These are phyloP conservation scores for Achaetomium macrosporum DNA, from an alignment of 2,329 filamentous ascomycete species.

Conservation along the genomic window DNA sequence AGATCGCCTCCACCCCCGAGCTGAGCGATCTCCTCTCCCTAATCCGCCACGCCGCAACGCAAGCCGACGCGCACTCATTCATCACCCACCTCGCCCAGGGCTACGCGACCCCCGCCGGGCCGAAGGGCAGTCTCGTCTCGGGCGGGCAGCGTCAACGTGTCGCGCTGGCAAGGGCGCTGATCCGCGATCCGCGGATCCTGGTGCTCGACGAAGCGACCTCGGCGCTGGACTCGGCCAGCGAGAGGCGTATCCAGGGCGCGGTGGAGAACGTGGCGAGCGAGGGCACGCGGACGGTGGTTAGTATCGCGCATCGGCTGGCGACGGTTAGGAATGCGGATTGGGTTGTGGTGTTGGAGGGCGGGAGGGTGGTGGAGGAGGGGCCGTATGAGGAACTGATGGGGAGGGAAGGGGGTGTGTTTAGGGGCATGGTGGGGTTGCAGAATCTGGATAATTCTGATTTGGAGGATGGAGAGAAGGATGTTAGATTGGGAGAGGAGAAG, in stretches of 20 bases:
- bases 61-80: slow-evolving; percentile 53
- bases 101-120: slow-evolving; percentile 48
- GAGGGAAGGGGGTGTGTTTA: slow-evolving; percentile 19
- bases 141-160: slow-evolving; percentile 58
- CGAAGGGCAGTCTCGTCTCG: slow-evolving; percentile 48
- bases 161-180: slow-evolving; percentile 51
- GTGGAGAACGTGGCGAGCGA: slow-evolving; percentile 36
- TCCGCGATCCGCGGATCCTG: slow-evolving; percentile 51
- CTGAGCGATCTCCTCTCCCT: slow-evolving; percentile 43
- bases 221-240: slow-evolving; percentile 53
- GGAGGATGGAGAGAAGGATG: neutral
- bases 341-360: slow-evolving; percentile 54
- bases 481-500: no score
- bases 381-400: slow-evolving; percentile 51
- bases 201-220: slow-evolving; percentile 59
- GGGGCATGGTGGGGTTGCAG: slow-evolving; percentile 36
- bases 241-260: slow-evolving; percentile 47
- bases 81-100: slow-evolving; percentile 50
- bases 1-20: slow-evolving; percentile 27
- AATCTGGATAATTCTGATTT: neutral
- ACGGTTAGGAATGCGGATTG: slow-evolving; percentile 53
- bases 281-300: slow-evolving; percentile 50
- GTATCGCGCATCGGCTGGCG: slow-evolving; percentile 52
- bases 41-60: slow-evolving; percentile 42
- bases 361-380: slow-evolving; percentile 51